A percentile compares a stretch with the other conserved stretches of the same genome.
Conservation (phyloP, 2,329 filamentous ascomycete genomes). For the Venturia aucupariae region DNA sequence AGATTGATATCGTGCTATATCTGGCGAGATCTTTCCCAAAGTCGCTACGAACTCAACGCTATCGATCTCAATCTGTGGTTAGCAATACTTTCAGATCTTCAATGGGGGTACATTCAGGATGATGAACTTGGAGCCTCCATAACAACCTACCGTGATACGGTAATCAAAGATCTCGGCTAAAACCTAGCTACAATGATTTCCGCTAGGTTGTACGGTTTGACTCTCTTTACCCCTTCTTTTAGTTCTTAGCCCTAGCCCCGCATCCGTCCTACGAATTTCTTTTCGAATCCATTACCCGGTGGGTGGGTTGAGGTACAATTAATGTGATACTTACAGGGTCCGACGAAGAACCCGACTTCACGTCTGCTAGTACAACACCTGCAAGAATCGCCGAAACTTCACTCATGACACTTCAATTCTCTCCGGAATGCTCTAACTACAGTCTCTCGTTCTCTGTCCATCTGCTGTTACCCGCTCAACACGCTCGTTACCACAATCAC, state of each 20-base stretch:
- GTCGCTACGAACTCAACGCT: too few species aligned
- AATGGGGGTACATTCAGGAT: too few species aligned
- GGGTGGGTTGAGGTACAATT: not conserved
- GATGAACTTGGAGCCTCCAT: too few species aligned
- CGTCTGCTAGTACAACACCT: too few species aligned
- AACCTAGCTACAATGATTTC: not conserved
- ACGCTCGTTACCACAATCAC: not conserved
- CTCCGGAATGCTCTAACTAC: not conserved
- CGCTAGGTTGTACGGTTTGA: not conserved
- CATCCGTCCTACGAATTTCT: not conserved
- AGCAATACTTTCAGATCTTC: too few species aligned
- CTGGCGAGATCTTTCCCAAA: too few species aligned
- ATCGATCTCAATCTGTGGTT: too few species aligned
- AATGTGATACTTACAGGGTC: not conserved
- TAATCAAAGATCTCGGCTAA: too few species aligned
- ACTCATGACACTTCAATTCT: not conserved
- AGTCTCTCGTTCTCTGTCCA: too few species aligned
- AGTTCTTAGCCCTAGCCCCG: not conserved
- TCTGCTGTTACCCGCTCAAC: not conserved
- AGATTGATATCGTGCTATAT: too few species aligned
- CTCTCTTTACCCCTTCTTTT: not conserved
- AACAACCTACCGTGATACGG: too few species aligned
- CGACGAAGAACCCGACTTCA: not conserved
- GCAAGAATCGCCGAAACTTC: not conserved
- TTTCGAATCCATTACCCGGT: not conserved